phyloP scores from a whole-genome alignment of 2,329 filamentous ascomycete species.

The Microdochium nivale region DNA sequence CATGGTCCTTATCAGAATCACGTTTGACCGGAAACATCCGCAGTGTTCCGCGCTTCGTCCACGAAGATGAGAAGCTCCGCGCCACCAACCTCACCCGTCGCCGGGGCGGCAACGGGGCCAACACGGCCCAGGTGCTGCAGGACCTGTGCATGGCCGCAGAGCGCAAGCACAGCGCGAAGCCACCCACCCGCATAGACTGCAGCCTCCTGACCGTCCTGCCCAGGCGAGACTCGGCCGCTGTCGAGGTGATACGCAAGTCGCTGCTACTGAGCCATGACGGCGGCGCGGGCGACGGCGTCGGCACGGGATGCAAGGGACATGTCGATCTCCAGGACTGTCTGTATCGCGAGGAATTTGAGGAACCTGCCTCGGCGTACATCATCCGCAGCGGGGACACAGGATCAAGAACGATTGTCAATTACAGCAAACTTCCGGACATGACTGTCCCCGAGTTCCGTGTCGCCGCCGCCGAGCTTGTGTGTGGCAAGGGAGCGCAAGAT shows the following conservation, averaged over 20 bases:
- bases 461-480: conserved; percentile 18
- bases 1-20: conserved; percentile 3
- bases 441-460: conserved; percentile 47
- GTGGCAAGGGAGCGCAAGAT: conserved; percentile 13
- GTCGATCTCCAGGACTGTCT: conserved; percentile 49
- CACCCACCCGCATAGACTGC: conserved; percentile 13
- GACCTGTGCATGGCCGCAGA: conserved; percentile 35
- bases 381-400: conserved; percentile 50
- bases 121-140: conserved; percentile 61
- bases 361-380: conserved; percentile 62
- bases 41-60: conserved; percentile 58
- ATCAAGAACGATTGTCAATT: conserved; percentile 63
- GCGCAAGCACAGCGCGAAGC: too few relatives aligned
- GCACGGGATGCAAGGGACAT: not conserved
- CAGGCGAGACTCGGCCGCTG: conserved; percentile 37
- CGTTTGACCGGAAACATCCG: not conserved
- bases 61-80: conserved; percentile 65
- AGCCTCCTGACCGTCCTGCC: conserved; percentile 48
- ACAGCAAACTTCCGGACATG: conserved; percentile 62
- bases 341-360: conserved; percentile 42
- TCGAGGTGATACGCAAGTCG: conserved; percentile 42
- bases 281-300: too few relatives aligned
- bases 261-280: conserved; percentile 23
- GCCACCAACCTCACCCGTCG: conserved; percentile 50
- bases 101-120: conserved; percentile 66